A percentile compares a stretch with the other conserved stretches of the same genome.
phyloP scores from a whole-genome alignment of 1,139 yeast species.

The Debaryomyces fabryi region DNA sequence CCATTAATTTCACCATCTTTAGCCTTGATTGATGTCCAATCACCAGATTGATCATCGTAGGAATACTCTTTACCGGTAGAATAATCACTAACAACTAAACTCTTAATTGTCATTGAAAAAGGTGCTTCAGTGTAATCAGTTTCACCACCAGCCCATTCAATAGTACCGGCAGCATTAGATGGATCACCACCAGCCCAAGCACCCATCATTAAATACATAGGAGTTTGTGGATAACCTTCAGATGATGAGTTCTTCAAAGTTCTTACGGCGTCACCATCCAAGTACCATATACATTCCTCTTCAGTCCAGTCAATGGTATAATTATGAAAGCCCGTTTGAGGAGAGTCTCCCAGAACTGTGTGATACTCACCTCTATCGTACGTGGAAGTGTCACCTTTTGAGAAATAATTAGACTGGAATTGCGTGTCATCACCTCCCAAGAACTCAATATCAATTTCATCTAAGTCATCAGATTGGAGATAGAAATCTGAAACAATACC shows the following conservation, averaged over 20 bases:
- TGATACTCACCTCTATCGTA: slow-evolving; percentile 78
- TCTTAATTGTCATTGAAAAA: slow-evolving; percentile 33
- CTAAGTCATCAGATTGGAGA: slow-evolving; percentile 77
- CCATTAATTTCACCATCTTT: slow-evolving; percentile 63
- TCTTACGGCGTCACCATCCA: slow-evolving; percentile 46
- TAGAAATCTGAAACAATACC: slow-evolving; percentile 79
- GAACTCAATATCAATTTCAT: slow-evolving; percentile 82
- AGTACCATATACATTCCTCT: slow-evolving; percentile 41
- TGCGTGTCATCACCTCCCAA: slow-evolving; percentile 70
- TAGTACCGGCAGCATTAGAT: slow-evolving; percentile 49
- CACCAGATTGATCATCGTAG: slow-evolving; percentile 59
- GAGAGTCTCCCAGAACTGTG: slow-evolving; percentile 40
- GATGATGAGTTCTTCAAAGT: slow-evolving; percentile 38
- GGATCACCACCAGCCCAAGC: slow-evolving; percentile 52
- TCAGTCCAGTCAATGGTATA: slow-evolving; percentile 42
- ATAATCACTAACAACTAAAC: slow-evolving; percentile 34
- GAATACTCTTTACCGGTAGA: slow-evolving; percentile 39
- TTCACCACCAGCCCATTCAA: slow-evolving; percentile 48
- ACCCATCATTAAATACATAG: slow-evolving; percentile 50
- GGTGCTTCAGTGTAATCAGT: slow-evolving; percentile 44
- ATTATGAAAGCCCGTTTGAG: slow-evolving; percentile 36
- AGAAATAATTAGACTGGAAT: slow-evolving; percentile 77
- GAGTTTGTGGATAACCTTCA: slow-evolving; percentile 54
- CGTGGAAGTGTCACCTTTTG: slow-evolving; percentile 70
- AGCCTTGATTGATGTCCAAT: slow-evolving; percentile 67